phyloP scores from a whole-genome alignment of 805 yeast species.

The Metschnikowia hibisci region DNA sequence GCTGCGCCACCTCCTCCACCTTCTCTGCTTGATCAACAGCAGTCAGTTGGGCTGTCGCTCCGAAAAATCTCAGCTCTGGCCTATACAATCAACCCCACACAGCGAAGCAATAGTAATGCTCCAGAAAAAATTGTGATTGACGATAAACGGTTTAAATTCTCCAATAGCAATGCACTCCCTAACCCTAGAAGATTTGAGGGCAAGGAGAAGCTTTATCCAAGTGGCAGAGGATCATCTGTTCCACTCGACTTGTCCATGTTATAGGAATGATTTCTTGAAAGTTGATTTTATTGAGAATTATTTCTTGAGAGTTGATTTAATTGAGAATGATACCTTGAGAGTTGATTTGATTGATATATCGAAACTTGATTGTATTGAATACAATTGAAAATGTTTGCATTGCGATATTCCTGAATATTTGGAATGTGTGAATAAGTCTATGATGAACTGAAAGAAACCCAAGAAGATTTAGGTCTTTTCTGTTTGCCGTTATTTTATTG shows the following conservation, averaged over 20 bases:
- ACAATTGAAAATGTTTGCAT: too few species aligned
- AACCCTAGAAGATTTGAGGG: constrained; percentile 80
- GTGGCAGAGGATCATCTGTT: constrained; percentile 91
- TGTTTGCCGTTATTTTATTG: neutral
- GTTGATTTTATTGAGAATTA: too few species aligned
- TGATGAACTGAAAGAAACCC: too few species aligned
- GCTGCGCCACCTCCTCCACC: constrained; percentile 29
- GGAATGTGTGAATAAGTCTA: too few species aligned
- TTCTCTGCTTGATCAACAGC: constrained; percentile 36
- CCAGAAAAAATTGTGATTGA: constrained; percentile 49
- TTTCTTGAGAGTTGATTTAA: too few species aligned
- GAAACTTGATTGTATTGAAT: too few species aligned
- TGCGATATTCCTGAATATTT: too few species aligned
- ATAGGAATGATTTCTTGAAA: neutral
- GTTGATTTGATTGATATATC: too few species aligned
- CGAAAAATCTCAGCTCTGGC: constrained; percentile 63
- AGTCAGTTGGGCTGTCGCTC: constrained; percentile 46
- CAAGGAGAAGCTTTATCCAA: constrained; percentile 74
- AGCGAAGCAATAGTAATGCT: constrained; percentile 17
- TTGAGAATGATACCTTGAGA: too few species aligned
- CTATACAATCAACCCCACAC: constrained; percentile 52
- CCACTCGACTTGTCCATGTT: constrained; percentile 61
- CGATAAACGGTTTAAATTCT: constrained; percentile 66
- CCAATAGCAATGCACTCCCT: constrained; percentile 68
- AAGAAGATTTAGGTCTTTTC: too few species aligned